Conservation (phyloP, 257 asterid genomes). For the Fraxinus anomala region DNA sequence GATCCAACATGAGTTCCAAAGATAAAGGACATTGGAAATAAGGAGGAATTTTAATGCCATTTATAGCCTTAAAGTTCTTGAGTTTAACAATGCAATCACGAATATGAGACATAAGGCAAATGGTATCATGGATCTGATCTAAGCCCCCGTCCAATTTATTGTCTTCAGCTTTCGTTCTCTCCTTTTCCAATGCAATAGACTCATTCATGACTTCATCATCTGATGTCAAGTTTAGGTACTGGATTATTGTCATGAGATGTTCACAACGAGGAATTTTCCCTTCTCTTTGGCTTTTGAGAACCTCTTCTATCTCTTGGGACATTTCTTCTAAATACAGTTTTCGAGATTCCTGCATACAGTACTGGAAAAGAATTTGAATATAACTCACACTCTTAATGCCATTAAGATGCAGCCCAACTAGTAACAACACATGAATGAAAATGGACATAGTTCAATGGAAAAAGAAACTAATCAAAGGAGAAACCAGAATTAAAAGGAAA, state of each 20-base stretch:
- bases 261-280: constrained; percentile 47
- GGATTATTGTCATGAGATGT: constrained; percentile 43
- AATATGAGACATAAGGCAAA: constrained; percentile 55
- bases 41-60: constrained; percentile 65
- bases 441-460: too few relatives aligned
- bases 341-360: constrained; percentile 56
- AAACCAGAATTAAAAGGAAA: too few relatives aligned
- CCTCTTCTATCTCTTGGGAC: constrained; percentile 49
- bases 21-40: constrained; percentile 81
- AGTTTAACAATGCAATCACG: constrained; percentile 52
- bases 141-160: constrained; percentile 30
- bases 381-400: too few relatives aligned
- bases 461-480: too few relatives aligned
- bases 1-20: constrained; percentile 78
- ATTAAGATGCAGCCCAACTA: background rate
- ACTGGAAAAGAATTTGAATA: constrained; percentile 35
- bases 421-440: background rate
- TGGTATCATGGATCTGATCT: constrained; percentile 40
- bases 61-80: constrained; percentile 42
- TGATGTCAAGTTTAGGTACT: constrained; percentile 60
- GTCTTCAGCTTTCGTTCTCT: constrained; percentile 60
- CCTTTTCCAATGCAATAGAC: constrained; percentile 77
- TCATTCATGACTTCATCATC: constrained; percentile 64
- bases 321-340: constrained; percentile 57
- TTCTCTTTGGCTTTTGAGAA: constrained; percentile 50